These are phyloP conservation scores for Cercospora citrullina DNA, from an alignment of 2,329 filamentous ascomycete genomes.

Conservation along the genomic window DNA sequence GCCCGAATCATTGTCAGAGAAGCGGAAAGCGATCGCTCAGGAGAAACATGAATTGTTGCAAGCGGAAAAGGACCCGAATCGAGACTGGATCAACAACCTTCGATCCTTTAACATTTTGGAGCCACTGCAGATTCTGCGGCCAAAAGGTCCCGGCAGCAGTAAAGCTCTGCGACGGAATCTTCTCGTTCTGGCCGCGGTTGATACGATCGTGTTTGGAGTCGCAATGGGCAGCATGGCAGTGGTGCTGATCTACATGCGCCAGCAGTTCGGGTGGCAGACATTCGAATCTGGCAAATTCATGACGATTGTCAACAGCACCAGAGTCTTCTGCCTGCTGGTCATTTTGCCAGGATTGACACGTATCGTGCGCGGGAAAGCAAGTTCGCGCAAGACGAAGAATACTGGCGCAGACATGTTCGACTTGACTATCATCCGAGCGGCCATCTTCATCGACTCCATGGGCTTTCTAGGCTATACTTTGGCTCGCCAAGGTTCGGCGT, in stretches of 20 bases:
- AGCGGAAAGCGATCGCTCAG: conserved; percentile 67
- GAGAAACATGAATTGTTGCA: conserved; percentile 61
- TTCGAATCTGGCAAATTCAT: conserved; percentile 79
- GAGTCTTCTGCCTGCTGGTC: conserved; percentile 73
- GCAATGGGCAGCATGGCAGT: conserved; percentile 81
- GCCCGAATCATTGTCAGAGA: conserved; percentile 80
- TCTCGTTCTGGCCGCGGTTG: conserved; percentile 74
- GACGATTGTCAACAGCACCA: conserved; percentile 72
- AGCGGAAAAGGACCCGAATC: conserved; percentile 38
- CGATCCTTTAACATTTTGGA: conserved; percentile 65
- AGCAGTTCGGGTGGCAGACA: conserved; percentile 78
- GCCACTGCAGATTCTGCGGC: conserved; percentile 76
- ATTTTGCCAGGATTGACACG: conserved; percentile 77
- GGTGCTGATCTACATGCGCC: conserved; percentile 78
- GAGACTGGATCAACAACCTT: conserved; percentile 48
- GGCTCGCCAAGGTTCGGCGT: conserved; percentile 61
- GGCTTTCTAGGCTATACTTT: conserved; percentile 76
- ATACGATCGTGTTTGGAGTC: conserved; percentile 78
- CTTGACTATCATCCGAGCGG: conserved; percentile 70
- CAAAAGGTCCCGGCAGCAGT: conserved; percentile 64
- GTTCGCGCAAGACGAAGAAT: conserved; percentile 50
- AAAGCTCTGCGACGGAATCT: conserved; percentile 72
- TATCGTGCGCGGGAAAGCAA: conserved; percentile 63
- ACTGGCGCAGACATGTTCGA: conserved; percentile 76
- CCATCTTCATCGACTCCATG: conserved; percentile 72